Evolutionary conservation across 495 filamentous ascomycete species (phyloP).

Genomic region (Staphylotrichum tortipilum): DNA sequence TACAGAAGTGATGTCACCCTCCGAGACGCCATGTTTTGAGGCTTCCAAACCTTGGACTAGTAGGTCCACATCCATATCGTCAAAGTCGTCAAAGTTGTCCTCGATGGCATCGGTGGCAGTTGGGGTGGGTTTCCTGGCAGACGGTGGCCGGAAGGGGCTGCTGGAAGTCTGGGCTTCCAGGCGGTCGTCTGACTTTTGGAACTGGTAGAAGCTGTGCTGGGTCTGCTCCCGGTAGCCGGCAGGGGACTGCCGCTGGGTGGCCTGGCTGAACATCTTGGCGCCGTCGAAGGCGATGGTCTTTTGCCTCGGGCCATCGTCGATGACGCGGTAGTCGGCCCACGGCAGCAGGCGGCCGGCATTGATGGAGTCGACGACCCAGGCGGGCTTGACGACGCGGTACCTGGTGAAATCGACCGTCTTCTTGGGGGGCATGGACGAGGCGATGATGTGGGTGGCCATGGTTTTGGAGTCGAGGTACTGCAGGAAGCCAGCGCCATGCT

Average conservation of each 20-base stretch:
- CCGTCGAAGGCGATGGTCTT: constrained; percentile 61
- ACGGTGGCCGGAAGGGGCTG: constrained; percentile 17
- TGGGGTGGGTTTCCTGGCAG: constrained; percentile 7
- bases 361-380: constrained; percentile 89
- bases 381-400: constrained; percentile 91
- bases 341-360: constrained; percentile 68
- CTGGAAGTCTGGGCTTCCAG: constrained; percentile 4
- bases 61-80: constrained; percentile 17
- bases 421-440: constrained; percentile 80
- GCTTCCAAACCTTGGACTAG: constrained; percentile 4
- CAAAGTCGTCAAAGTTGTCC: constrained; percentile 12
- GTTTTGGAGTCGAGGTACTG: constrained; percentile 96
- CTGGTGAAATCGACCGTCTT: constrained; percentile 76
- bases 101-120: constrained; percentile 1
- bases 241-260: constrained; percentile 34
- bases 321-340: constrained; percentile 73
- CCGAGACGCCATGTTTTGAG: too few relatives aligned
- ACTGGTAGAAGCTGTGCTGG: constrained; percentile 69
- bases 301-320: constrained; percentile 72
- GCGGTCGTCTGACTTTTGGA: constrained; percentile 33
- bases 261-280: constrained; percentile 58
- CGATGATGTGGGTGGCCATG: constrained; percentile 88
- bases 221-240: constrained; percentile 66
- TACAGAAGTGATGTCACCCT: too few relatives aligned
- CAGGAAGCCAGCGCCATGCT: constrained; percentile 83